phyloP scores from a whole-genome alignment of 495 filamentous ascomycete species.

The Evansstolkia leycettana region DNA sequence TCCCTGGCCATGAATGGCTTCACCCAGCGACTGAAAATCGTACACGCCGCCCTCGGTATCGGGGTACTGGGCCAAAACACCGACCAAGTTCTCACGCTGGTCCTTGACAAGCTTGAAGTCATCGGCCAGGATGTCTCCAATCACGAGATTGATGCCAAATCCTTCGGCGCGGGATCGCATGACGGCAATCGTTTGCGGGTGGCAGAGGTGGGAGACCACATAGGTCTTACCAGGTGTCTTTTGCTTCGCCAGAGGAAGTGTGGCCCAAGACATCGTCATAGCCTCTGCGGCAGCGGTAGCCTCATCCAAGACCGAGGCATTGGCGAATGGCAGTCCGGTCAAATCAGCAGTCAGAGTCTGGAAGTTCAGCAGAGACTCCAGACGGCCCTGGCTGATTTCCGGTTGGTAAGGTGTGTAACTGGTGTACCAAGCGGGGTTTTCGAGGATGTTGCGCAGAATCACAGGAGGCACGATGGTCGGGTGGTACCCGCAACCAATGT shows the following conservation, averaged over 20 bases:
- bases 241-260: constrained; percentile 56
- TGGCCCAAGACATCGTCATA: constrained; percentile 87
- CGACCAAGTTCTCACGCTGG: constrained; percentile 73
- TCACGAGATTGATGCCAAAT: constrained; percentile 71
- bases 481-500: constrained; percentile 84
- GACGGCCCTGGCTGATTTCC: constrained; percentile 89
- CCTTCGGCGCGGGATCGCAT: constrained; percentile 83
- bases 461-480: constrained; percentile 79
- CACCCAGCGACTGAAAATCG: constrained; percentile 61
- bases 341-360: constrained; percentile 90
- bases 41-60: constrained; percentile 76
- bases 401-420: constrained; percentile 98
- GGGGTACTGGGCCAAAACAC: constrained; percentile 90
- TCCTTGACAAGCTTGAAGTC: constrained; percentile 51
- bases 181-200: constrained; percentile 84
- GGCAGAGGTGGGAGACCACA: constrained; percentile 70
- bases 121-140: constrained; percentile 57
- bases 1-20: constrained; percentile 66
- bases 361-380: constrained; percentile 93
- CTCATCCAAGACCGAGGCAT: constrained; percentile 91
- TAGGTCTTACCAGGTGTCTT: constrained; percentile 69
- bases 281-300: constrained; percentile 92
- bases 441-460: constrained; percentile 87
- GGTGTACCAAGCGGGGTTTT: constrained; percentile 96
- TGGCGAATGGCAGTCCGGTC: constrained; percentile 79